Conservation (phyloP, 495 filamentous ascomycete genomes). For the Sporormia fimetaria region DNA sequence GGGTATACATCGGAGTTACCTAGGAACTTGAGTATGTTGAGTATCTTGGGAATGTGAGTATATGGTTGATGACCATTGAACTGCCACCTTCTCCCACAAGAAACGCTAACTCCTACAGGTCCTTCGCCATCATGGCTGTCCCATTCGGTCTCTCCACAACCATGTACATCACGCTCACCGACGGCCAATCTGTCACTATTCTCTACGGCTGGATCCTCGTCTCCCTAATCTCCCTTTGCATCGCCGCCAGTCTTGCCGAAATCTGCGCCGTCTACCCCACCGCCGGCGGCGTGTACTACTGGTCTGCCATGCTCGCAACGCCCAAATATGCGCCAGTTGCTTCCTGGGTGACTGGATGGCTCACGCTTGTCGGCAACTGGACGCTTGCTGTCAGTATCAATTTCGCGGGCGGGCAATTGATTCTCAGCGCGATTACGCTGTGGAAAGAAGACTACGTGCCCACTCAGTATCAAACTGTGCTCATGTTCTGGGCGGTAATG, state of each 20-base stretch:
- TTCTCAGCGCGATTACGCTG: conserved; percentile 49
- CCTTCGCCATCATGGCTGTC: conserved; percentile 48
- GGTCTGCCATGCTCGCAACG: conserved; percentile 41
- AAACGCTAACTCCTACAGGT: conserved; percentile 28
- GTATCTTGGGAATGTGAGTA: conserved; percentile 28
- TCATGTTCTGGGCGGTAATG: conserved; percentile 57
- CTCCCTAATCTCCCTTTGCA: conserved; percentile 40
- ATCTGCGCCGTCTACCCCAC: conserved; percentile 48
- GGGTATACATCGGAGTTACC: conserved; percentile 30
- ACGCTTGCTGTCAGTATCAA: conserved; percentile 43
- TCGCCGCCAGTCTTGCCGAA: conserved; percentile 43
- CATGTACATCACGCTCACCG: conserved; percentile 54
- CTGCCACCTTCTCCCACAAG: background rate
- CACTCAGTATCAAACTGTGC: conserved; percentile 50
- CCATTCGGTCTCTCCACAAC: conserved; percentile 63
- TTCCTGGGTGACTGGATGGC: conserved; percentile 40
- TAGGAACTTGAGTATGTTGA: conserved; percentile 31
- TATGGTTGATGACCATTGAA: background rate
- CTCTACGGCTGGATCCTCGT: conserved; percentile 52
- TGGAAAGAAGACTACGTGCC: conserved; percentile 52
- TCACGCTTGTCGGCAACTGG: conserved; percentile 43
- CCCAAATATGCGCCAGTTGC: conserved; percentile 38
- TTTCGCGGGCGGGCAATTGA: conserved; percentile 47
- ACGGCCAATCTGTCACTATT: conserved; percentile 53
- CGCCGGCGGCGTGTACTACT: conserved; percentile 44